Percentiles rank a stretch among this genome's conserved stretches.
These are phyloP conservation scores for Magnusiomyces sp. DNA, from an alignment of 1,139 yeast species.

Conservation along the genomic window DNA sequence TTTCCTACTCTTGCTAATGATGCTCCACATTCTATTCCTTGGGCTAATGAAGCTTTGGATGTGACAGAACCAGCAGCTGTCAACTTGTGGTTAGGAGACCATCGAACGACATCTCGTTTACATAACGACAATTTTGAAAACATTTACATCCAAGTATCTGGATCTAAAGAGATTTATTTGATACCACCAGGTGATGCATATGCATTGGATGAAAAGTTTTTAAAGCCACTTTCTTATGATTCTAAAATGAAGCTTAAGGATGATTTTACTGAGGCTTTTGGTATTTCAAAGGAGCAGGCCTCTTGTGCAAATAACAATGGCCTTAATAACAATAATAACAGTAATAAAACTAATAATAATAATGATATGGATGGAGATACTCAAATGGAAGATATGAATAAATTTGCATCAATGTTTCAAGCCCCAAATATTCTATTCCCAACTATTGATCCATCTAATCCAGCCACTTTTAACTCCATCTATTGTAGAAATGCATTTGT, in stretches of 20 bases:
- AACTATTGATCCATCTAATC: conserved; percentile 27
- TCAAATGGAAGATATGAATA: not conserved
- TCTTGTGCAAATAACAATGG: not conserved
- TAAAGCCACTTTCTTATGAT: conserved; percentile 8
- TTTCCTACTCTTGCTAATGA: conserved; percentile 21
- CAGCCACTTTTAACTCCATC: conserved; percentile 16
- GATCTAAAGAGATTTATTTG: conserved; percentile 30
- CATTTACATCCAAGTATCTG: conserved; percentile 31
- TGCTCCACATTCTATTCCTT: conserved; percentile 19
- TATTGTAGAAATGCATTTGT: conserved; percentile 20
- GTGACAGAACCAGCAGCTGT: conserved; percentile 28
- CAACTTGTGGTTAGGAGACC: conserved; percentile 35
- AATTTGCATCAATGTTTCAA: not conserved
- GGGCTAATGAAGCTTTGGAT: conserved; percentile 27
- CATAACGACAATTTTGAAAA: conserved; percentile 36
- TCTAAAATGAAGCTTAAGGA: conserved; percentile 3
- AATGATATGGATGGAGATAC: not conserved
- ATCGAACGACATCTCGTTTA: conserved; percentile 31
- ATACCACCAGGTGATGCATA: conserved; percentile 32
- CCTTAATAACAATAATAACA: not conserved
- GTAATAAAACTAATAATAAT: not conserved
- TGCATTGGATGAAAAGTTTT: conserved; percentile 24
- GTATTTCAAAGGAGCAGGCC: not conserved
- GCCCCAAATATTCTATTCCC: conserved; percentile 26
- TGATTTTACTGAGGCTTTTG: not conserved